Base-by-base conservation (phyloP, 441 rosid species). In the Erysimum cheiri region DNA sequence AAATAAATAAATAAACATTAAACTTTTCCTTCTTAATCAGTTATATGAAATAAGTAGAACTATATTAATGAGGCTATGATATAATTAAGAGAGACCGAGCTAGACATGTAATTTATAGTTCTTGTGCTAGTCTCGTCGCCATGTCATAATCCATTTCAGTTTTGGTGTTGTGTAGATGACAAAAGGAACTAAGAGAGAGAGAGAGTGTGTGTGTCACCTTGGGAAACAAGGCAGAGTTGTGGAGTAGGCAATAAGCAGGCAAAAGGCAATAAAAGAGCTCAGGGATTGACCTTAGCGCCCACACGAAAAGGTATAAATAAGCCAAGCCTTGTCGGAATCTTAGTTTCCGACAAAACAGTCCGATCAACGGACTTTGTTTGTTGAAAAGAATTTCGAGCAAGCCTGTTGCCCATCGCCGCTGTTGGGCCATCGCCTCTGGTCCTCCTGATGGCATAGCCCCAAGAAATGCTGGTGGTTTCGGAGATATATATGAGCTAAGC, bases 191-290 rank as follows among this genome's bases (percentile, higher is more conserved):
- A 37, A 40, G 43, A 37, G 24, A 40, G 4, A 44, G 24, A 44
- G 10, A 15, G 8, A 47, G 31, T n/a, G n/a, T n/a, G n/a, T n/a
- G n/a, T n/a, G 8, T 2, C 9, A 76, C 77, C 77, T 63, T 77
- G 35, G 80, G 74, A 46, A 68, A 72, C 8, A 77, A 77, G 44
- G 67, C 6, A 49, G 75, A 49, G 58, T 63, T 62, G 61, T 56
- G 66, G 47, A 77, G 65, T 44, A 77, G 41, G 11, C 64, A 72
- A 72, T 72, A 77, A 56, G 80, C 71, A 68, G 80, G 80, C 74
- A 77, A 57, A 1, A 72, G 67, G 36, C 55, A 63, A 5, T 77
- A 77, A 28, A 63, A 5, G 12, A 77, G 53, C 63, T 68, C 75
- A 35, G 71, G 74, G 19, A 77, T 57, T 12, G 80, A 68, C 36